Percentiles rank a stretch among this genome's conserved stretches.
These are phyloP conservation scores for Coprinopsis marcescibilis DNA, from an alignment of 768 basidiomycete genomes.

Conservation along the genomic window DNA sequence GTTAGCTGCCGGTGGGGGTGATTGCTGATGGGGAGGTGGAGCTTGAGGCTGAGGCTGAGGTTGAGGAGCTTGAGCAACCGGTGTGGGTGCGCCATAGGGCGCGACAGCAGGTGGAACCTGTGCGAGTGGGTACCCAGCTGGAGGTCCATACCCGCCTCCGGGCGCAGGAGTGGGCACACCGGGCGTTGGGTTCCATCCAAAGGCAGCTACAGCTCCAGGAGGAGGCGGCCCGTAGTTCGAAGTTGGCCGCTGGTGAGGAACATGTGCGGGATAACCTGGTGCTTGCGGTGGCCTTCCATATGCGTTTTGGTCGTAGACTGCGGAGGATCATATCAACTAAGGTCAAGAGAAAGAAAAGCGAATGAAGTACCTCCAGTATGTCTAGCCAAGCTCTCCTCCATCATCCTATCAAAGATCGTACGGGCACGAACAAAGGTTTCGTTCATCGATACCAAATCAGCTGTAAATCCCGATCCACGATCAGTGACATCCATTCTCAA, in stretches of 20 bases:
- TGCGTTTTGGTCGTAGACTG: slow-evolving; percentile 51
- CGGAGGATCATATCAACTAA: slow-evolving; percentile 9
- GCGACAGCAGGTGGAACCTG: slow-evolving; percentile 3
- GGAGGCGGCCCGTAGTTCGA: slow-evolving; percentile 12
- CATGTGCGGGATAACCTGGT: slow-evolving; percentile 17
- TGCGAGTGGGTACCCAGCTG: slow-evolving; percentile 27
- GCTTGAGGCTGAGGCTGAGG: slow-evolving; percentile 7
- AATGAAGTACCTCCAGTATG: slow-evolving; percentile 50
- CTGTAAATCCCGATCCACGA: slow-evolving; percentile 33
- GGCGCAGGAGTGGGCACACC: no score
- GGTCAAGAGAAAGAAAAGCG: not conserved
- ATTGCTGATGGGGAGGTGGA: slow-evolving; percentile 9
- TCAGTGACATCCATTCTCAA: no score
- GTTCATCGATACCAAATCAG: slow-evolving; percentile 92
- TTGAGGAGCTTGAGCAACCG: slow-evolving; percentile 16
- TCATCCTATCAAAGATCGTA: slow-evolving; percentile 88
- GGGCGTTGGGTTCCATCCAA: slow-evolving; percentile 53
- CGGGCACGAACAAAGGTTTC: slow-evolving; percentile 88
- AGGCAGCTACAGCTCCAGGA: slow-evolving; percentile 19
- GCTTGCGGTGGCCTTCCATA: slow-evolving; percentile 19
- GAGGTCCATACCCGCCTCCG: slow-evolving; percentile 26
- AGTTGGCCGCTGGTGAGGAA: slow-evolving; percentile 22
- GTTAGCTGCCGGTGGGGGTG: not conserved
- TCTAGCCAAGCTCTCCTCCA: slow-evolving; percentile 81
- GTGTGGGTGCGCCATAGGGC: slow-evolving; percentile 1